phyloP scores from a whole-genome alignment of 345 rosid species.

The Acer saccharum region DNA sequence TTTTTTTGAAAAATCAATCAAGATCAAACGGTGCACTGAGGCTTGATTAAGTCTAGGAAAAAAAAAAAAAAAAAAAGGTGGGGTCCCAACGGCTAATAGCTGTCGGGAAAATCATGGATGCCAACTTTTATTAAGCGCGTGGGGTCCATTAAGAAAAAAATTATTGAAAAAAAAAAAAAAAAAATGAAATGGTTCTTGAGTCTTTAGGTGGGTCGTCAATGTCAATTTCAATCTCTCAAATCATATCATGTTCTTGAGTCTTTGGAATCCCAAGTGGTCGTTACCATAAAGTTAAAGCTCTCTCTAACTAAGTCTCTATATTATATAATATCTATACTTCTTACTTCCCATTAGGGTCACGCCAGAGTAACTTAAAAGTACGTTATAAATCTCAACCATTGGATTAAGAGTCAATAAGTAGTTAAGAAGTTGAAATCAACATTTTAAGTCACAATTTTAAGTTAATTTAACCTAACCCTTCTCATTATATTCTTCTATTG shows the following conservation, averaged over 20 bases:
- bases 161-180: not conserved
- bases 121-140: slow-evolving; percentile 42
- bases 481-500: not conserved
- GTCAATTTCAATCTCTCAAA: slow-evolving; percentile 44
- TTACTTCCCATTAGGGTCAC: not conserved
- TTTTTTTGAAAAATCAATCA: not conserved
- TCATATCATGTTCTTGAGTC: slow-evolving; percentile 37
- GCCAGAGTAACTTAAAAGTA: too few species aligned
- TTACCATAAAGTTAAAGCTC: slow-evolving; percentile 30
- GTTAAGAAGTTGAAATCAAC: too few species aligned
- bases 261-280: slow-evolving; percentile 50
- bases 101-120: slow-evolving; percentile 52
- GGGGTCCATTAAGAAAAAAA: slow-evolving; percentile 32
- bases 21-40: not conserved
- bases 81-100: slow-evolving; percentile 47
- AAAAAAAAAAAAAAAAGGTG: slow-evolving; percentile 6
- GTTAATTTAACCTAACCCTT: too few species aligned
- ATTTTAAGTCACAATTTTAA: too few species aligned
- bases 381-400: too few species aligned
- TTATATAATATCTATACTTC: not conserved
- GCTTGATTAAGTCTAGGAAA: slow-evolving; percentile 8
- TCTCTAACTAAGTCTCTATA: slow-evolving; percentile 7
- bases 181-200: slow-evolving; percentile 18
- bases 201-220: slow-evolving; percentile 54
- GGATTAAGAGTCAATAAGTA: too few species aligned